These are phyloP conservation scores for Cyberlindnera mrakii DNA, from an alignment of 805 yeast genomes.

Conservation along the genomic window DNA sequence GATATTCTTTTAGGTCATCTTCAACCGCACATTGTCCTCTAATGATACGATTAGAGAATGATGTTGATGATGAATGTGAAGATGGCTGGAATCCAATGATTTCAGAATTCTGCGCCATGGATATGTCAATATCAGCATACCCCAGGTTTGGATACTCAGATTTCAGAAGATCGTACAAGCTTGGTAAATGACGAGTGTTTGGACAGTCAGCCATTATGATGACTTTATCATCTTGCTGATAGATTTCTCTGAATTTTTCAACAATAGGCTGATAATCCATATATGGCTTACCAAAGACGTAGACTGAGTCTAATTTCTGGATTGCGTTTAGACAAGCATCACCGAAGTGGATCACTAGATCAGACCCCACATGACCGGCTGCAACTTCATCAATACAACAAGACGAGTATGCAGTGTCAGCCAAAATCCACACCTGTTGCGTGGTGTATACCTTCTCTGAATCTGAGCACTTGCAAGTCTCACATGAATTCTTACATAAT, in stretches of 20 bases:
- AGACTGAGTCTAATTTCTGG: slow-evolving; percentile 64
- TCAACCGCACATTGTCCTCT: slow-evolving; percentile 22
- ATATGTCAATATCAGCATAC: slow-evolving; percentile 35
- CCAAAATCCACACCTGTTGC: slow-evolving; percentile 69
- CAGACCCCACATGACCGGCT: slow-evolving; percentile 85
- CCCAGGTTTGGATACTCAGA: slow-evolving; percentile 29
- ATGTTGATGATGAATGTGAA: slow-evolving; percentile 1
- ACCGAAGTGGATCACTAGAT: slow-evolving; percentile 86
- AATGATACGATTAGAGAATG: slow-evolving; percentile 26
- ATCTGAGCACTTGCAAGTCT: slow-evolving; percentile 20
- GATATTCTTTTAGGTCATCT: slow-evolving; percentile 38
- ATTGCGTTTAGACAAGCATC: slow-evolving; percentile 88
- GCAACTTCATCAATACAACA: slow-evolving; percentile 98
- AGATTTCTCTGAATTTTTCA: slow-evolving; percentile 35
- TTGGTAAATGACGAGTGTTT: slow-evolving; percentile 40
- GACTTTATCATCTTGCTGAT: slow-evolving; percentile 38
- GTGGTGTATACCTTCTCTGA: slow-evolving; percentile 2
- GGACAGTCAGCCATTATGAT: slow-evolving; percentile 75
- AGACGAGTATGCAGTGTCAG: slow-evolving; percentile 92
- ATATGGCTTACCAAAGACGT: slow-evolving; percentile 68
- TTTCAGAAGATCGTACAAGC: slow-evolving; percentile 31
- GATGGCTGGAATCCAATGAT: slow-evolving; percentile 35
- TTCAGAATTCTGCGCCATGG: slow-evolving; percentile 27
- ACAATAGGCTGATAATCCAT: slow-evolving; percentile 38
- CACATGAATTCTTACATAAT: slow-evolving; percentile 17